Conservation (phyloP, 2,329 filamentous ascomycete genomes). For the Samsoniella hepiali region DNA sequence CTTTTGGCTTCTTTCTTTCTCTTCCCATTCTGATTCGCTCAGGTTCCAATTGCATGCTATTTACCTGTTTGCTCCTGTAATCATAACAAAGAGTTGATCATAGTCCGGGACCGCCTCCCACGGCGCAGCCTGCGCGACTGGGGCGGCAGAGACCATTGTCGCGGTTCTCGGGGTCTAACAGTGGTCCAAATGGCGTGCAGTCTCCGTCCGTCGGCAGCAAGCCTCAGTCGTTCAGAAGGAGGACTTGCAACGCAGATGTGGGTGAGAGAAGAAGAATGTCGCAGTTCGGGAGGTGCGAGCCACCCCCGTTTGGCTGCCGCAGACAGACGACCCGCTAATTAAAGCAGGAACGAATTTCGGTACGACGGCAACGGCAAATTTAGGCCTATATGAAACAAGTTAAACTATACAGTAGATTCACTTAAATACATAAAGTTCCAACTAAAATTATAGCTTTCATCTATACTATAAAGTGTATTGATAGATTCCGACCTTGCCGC, state of each 20-base stretch:
- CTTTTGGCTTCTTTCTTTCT: neutral
- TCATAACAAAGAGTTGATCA: conserved; percentile 61
- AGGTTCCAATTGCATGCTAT: conserved; percentile 19
- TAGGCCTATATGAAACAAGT: too few species aligned
- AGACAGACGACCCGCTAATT: neutral
- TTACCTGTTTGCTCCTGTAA: conserved; percentile 87
- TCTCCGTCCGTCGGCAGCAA: neutral
- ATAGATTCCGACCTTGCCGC: too few species aligned
- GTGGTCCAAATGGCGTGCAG: neutral
- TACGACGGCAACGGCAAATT: too few species aligned
- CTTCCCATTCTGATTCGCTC: neutral
- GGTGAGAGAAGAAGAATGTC: neutral
- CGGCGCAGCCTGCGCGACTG: conserved; percentile 27
- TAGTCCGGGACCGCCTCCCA: conserved; percentile 37
- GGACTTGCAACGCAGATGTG: neutral
- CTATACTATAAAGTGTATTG: too few species aligned
- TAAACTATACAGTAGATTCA: too few species aligned
- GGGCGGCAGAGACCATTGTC: conserved; percentile 14
- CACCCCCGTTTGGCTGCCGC: neutral
- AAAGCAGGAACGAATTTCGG: neutral
- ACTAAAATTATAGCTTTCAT: too few species aligned
- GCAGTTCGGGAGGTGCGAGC: neutral
- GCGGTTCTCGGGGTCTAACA: neutral
- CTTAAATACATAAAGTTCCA: too few species aligned
- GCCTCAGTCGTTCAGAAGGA: neutral